Conservation (phyloP, 352 stramenopile genomes). For the Pythium dissotocum region DNA sequence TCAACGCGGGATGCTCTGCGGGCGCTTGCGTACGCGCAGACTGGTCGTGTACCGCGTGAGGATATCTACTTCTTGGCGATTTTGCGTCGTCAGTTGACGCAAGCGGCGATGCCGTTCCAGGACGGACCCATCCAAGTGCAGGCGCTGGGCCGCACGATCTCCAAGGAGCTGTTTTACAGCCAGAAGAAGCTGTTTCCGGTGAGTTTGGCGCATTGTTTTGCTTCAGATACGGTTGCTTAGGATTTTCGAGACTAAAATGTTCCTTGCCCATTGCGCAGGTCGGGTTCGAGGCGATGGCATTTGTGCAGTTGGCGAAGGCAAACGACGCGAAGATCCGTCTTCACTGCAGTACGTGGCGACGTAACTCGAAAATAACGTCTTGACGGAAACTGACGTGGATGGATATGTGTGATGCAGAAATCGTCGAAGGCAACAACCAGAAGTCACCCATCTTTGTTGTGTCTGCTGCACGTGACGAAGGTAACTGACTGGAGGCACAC, state of each 20-base stretch:
- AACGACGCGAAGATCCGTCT: slow-evolving; percentile 20
- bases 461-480: slow-evolving; percentile 51
- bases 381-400: neutral
- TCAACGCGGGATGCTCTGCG: slow-evolving; percentile 54
- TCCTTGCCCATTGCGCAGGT: slow-evolving; percentile 2
- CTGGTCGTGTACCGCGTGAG: slow-evolving; percentile 49
- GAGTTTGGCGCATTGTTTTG: neutral
- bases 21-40: slow-evolving; percentile 33
- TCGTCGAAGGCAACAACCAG: slow-evolving; percentile 76
- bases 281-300: slow-evolving; percentile 20
- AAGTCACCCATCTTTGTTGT: slow-evolving; percentile 82
- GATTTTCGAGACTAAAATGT: too few relatives aligned
- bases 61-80: slow-evolving; percentile 79
- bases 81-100: slow-evolving; percentile 53
- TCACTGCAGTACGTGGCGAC: slow-evolving; percentile 24
- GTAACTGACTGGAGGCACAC: slow-evolving; percentile 26
- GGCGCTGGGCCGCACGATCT: slow-evolving; percentile 47
- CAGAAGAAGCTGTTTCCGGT: slow-evolving; percentile 81
- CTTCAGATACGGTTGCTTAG: neutral
- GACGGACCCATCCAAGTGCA: slow-evolving; percentile 71
- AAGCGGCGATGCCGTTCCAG: slow-evolving; percentile 51
- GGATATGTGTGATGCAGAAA: slow-evolving; percentile 36
- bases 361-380: neutral
- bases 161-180: slow-evolving; percentile 70
- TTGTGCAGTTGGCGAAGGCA: slow-evolving; percentile 20